These are phyloP conservation scores for Glycine tomentella DNA, from an alignment of 306 rosid species.

Conservation along the genomic window DNA sequence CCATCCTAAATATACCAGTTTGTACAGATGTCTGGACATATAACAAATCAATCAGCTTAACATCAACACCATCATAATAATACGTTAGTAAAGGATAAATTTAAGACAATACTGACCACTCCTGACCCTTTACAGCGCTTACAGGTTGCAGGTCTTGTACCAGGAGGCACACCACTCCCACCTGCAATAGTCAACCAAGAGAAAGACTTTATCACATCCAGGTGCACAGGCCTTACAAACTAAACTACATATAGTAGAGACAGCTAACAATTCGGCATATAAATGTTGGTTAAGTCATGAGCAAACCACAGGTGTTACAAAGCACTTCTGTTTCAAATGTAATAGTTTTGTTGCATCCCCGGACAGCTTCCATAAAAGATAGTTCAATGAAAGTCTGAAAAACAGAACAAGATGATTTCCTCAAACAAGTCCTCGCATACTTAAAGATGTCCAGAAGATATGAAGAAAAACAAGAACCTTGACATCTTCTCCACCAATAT, in stretches of 20 bases:
- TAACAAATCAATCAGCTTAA: constrained; percentile 49
- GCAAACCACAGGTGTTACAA: constrained; percentile 90
- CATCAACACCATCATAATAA: constrained; percentile 12
- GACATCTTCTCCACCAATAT: constrained; percentile 84
- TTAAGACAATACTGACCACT: constrained; percentile 66
- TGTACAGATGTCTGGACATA: constrained; percentile 72
- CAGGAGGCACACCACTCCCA: constrained; percentile 98
- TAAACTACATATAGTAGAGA: constrained; percentile 37
- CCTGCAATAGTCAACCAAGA: constrained; percentile 56
- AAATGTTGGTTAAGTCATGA: not conserved
- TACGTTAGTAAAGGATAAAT: not conserved
- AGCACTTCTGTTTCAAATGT: constrained; percentile 74
- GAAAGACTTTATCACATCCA: constrained; percentile 22
- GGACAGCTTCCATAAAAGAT: constrained; percentile 97
- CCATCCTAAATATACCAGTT: constrained; percentile 90
- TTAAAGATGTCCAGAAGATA: constrained; percentile 15
- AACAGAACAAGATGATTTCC: constrained; percentile 35
- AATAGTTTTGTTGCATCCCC: constrained; percentile 82
- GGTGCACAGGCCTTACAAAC: constrained; percentile 2
- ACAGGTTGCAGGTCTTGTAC: constrained; percentile 94
- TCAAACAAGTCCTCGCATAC: constrained; percentile 10
- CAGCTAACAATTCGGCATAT: constrained; percentile 14
- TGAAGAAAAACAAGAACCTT: constrained; percentile 64
- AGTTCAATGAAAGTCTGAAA: constrained; percentile 75
- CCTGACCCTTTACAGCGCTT: constrained; percentile 93